These are phyloP conservation scores for Rhizopus arrhizus DNA, from an alignment of 371 early-diverging fungal genomes.

Conservation along the genomic window DNA sequence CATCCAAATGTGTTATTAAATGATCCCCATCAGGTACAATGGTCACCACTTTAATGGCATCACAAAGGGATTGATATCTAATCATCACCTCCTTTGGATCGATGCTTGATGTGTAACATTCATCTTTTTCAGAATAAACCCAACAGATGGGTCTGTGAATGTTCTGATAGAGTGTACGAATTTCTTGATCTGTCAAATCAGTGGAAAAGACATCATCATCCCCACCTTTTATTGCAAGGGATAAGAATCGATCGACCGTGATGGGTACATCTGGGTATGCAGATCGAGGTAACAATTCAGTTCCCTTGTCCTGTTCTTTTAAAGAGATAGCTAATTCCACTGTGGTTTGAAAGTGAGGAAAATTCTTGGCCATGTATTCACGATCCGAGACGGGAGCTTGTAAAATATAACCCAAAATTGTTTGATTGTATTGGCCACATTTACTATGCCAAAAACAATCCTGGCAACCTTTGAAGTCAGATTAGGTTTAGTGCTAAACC, in stretches of 20 bases:
- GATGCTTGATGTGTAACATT: slow-evolving; percentile 35
- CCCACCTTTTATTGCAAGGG: slow-evolving; percentile 48
- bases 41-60: slow-evolving; percentile 37
- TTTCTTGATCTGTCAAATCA: slow-evolving; percentile 45
- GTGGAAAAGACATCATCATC: slow-evolving; percentile 64
- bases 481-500: not conserved
- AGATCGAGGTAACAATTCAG: slow-evolving; percentile 47
- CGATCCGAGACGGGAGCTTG: slow-evolving; percentile 63
- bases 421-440: slow-evolving; percentile 34
- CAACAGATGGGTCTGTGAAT: slow-evolving; percentile 44
- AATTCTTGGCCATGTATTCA: slow-evolving; percentile 32
- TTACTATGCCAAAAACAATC: slow-evolving; percentile 52
- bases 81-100: slow-evolving; percentile 30
- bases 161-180: slow-evolving; percentile 38
- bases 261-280: slow-evolving; percentile 35
- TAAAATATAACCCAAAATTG: slow-evolving; percentile 45
- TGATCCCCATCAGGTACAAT: slow-evolving; percentile 52
- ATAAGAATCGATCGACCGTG: slow-evolving; percentile 53
- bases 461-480: slow-evolving; percentile 42
- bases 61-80: slow-evolving; percentile 37
- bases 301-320: slow-evolving; percentile 40
- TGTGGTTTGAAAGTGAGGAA: slow-evolving; percentile 31
- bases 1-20: slow-evolving; percentile 31
- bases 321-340: slow-evolving; percentile 37
- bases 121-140: slow-evolving; percentile 53